Evolutionary conservation across 192 early-diverging fungal species (phyloP).

Genomic region (Backusella tuberculispora): DNA sequence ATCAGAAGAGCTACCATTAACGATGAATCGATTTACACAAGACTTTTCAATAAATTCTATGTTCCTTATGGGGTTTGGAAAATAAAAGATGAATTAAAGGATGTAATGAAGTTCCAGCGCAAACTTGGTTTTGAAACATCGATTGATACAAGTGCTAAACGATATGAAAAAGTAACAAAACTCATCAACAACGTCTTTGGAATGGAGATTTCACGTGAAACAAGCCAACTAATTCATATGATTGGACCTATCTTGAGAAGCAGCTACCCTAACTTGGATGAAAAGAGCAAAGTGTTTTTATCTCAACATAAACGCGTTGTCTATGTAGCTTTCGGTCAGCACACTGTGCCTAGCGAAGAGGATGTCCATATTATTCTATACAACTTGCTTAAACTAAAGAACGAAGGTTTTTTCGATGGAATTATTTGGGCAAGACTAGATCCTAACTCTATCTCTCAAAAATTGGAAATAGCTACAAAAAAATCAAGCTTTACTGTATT

Average conservation of each 20-base stretch:
- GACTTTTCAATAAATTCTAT: background rate
- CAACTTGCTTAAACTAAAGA: background rate
- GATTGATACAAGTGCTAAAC: background rate
- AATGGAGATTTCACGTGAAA: slow-evolving; percentile 26
- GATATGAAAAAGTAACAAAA: slow-evolving; percentile 16
- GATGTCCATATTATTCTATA: slow-evolving; percentile 26
- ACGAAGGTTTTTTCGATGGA: slow-evolving; percentile 37
- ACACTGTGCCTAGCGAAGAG: background rate
- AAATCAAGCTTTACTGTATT: background rate
- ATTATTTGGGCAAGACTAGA: slow-evolving; percentile 39
- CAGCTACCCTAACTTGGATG: slow-evolving; percentile 23
- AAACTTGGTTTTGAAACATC: background rate
- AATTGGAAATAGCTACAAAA: background rate
- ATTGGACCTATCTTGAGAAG: slow-evolving; percentile 42
- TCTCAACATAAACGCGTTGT: slow-evolving; percentile 21
- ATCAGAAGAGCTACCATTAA: background rate
- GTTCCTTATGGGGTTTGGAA: background rate
- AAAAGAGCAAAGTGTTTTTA: slow-evolving; percentile 15
- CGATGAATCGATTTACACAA: background rate
- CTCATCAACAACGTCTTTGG: slow-evolving; percentile 36
- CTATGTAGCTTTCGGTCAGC: slow-evolving; percentile 44
- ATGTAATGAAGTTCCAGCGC: background rate
- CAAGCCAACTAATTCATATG: slow-evolving; percentile 28
- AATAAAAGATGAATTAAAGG: background rate
- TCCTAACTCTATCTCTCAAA: background rate